phyloP scores from a whole-genome alignment of 805 yeast genomes.

The Candida glaebosa region DNA sequence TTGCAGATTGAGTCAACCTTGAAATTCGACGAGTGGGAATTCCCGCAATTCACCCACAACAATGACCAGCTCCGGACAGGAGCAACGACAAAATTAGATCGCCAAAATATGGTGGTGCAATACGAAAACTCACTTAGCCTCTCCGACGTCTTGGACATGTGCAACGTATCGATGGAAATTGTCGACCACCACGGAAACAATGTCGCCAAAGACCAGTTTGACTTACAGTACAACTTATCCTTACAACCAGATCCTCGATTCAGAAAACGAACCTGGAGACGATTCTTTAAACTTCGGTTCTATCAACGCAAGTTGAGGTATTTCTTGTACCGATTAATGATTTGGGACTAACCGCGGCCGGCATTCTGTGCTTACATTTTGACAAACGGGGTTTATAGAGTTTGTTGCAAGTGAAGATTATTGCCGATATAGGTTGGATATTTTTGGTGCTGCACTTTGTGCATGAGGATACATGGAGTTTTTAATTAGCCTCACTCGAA shows the following conservation, averaged over 20 bases:
- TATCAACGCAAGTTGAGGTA: not conserved
- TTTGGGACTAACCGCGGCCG: not conserved
- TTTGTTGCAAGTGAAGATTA: too few species aligned
- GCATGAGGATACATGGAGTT: too few species aligned
- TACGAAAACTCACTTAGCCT: slow-evolving; percentile 3
- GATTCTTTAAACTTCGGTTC: slow-evolving; percentile 2
- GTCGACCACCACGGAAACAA: slow-evolving; percentile 2
- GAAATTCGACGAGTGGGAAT: not conserved
- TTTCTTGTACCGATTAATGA: slow-evolving; percentile 1
- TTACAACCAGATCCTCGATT: slow-evolving; percentile 2
- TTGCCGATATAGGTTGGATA: too few species aligned
- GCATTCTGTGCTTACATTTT: too few species aligned
- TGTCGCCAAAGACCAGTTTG: not conserved
- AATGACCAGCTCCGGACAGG: not conserved
- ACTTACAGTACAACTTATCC: slow-evolving; percentile 1
- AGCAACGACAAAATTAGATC: not conserved
- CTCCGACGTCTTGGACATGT: slow-evolving; percentile 1
- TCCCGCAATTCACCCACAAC: not conserved
- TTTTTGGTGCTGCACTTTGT: too few species aligned
- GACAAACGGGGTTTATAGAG: not conserved
- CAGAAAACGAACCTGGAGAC: not conserved
- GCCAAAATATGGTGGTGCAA: not conserved
- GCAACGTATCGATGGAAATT: slow-evolving; percentile 5
- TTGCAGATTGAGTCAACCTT: not conserved
- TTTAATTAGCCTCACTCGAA: too few species aligned